Percentiles rank a stretch among this genome's conserved stretches.
Conservation (phyloP, 768 basidiomycete species). For the Cubamyces lactineus region DNA sequence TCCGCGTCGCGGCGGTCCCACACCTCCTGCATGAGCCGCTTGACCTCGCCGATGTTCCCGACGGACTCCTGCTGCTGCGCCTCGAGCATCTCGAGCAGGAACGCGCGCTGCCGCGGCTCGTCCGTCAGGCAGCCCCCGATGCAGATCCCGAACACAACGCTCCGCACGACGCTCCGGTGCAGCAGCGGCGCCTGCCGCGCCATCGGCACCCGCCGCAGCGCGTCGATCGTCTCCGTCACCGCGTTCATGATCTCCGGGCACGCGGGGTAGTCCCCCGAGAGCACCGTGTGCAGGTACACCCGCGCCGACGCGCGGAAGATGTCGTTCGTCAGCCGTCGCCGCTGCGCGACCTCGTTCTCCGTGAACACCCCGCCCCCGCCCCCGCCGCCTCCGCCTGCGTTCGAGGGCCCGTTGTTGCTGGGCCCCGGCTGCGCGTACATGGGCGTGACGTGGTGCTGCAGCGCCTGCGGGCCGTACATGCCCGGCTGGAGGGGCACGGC, state of each 20-base stretch:
- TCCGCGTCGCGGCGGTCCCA: conserved; percentile 51
- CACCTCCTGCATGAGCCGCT: conserved; percentile 54
- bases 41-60: conserved; percentile 67
- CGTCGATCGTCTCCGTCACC: conserved; percentile 56
- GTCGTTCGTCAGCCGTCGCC: conserved; percentile 43
- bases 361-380: conserved; percentile 30
- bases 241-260: conserved; percentile 62
- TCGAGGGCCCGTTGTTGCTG: conserved; percentile 10
- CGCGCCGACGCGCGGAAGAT: conserved; percentile 74
- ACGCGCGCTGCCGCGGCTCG: conserved; percentile 43
- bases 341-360: conserved; percentile 32
- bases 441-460: conserved; percentile 13
- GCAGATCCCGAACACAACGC: conserved; percentile 79
- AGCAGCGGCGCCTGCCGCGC: conserved; percentile 31
- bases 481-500: conserved; percentile 29
- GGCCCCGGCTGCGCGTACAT: conserved; percentile 1
- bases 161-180: conserved; percentile 64
- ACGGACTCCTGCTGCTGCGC: conserved; percentile 56
- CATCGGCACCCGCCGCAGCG: conserved; percentile 45
- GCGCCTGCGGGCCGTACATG: conserved; percentile 24
- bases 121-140: conserved; percentile 73
- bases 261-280: conserved; percentile 71
- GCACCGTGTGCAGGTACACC: conserved; percentile 76
- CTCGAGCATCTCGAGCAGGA: conserved; percentile 50
- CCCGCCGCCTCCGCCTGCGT: conserved; percentile 8